Conservation (phyloP, 2,329 filamentous ascomycete species). For the Pseudocercospora pini-densiflorae region DNA sequence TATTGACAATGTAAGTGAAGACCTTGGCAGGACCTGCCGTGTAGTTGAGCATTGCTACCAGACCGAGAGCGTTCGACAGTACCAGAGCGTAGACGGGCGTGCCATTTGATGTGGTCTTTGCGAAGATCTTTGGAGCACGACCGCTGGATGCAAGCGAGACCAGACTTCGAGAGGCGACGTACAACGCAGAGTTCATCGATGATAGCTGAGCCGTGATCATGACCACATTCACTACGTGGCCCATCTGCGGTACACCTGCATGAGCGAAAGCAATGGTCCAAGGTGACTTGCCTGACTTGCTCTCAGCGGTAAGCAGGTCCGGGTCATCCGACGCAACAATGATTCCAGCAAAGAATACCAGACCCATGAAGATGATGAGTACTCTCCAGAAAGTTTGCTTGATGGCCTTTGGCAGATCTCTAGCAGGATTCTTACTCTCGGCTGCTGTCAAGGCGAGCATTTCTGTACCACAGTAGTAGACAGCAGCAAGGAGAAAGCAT, state of each 20-base stretch:
- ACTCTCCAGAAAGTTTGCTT: conserved; percentile 19
- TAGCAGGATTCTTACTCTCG: conserved; percentile 14
- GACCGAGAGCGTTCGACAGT: conserved; percentile 14
- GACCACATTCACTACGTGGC: conserved; percentile 20
- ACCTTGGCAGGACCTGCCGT: conserved; percentile 13
- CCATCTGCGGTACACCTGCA: conserved; percentile 21
- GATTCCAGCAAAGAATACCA: conserved; percentile 24
- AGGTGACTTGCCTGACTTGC: conserved; percentile 17
- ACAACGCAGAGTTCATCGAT: conserved; percentile 16
- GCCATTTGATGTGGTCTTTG: conserved; percentile 17
- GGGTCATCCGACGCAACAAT: conserved; percentile 19
- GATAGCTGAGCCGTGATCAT: conserved; percentile 16
- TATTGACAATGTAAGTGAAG: conserved; percentile 19
- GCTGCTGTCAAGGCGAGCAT: conserved; percentile 22
- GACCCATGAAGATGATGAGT: conserved; percentile 21
- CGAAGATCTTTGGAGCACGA: conserved; percentile 19
- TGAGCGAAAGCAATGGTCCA: conserved; percentile 21
- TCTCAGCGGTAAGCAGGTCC: conserved; percentile 19
- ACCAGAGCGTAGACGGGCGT: conserved; percentile 17
- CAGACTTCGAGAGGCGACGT: conserved; percentile 18
- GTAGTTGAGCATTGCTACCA: conserved; percentile 21
- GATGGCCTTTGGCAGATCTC: conserved; percentile 21
- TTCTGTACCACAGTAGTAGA: conserved; percentile 22
- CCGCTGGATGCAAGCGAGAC: conserved; percentile 17
- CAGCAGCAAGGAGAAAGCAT: conserved; percentile 20